A percentile compares a stretch with the other conserved stretches of the same genome.
Evolutionary conservation across 257 asterid species (phyloP).

Genomic region (Schizonepeta tenuifolia): DNA sequence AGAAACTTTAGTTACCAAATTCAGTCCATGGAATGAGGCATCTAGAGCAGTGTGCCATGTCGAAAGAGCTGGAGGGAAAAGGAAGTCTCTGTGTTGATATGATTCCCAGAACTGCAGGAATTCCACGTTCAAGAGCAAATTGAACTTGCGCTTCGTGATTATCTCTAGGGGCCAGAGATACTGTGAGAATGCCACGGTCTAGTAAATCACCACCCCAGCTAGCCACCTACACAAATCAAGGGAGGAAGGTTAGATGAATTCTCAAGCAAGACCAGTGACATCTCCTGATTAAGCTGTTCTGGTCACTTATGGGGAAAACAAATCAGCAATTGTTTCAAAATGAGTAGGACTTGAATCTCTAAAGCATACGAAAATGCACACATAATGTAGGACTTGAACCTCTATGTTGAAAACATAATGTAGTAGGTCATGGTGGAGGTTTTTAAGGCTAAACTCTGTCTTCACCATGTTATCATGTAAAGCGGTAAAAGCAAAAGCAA

Average conservation of each 20-base stretch:
- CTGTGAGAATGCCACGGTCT: conserved; percentile 83
- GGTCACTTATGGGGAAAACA: no score
- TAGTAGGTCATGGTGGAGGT: background rate
- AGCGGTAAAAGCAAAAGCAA: background rate
- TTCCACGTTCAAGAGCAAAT: conserved; percentile 97
- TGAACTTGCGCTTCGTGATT: conserved; percentile 99
- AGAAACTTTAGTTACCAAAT: conserved; percentile 58
- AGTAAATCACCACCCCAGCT: conserved; percentile 99
- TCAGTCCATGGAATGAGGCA: conserved; percentile 99
- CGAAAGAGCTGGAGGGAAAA: conserved; percentile 92
- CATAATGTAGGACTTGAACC: background rate
- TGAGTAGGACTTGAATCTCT: background rate
- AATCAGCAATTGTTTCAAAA: background rate
- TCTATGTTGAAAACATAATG: background rate
- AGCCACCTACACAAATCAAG: conserved; percentile 61
- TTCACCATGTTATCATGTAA: background rate
- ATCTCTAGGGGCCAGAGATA: conserved; percentile 98
- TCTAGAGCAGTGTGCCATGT: conserved; percentile 99
- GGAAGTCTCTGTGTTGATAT: conserved; percentile 98
- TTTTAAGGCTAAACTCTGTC: background rate
- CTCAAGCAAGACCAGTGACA: background rate
- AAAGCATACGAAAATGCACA: background rate
- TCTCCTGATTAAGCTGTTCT: background rate
- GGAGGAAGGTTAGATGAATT: background rate
- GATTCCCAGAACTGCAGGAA: conserved; percentile 93